A percentile compares a stretch with the other conserved stretches of the same genome.
Conservation (phyloP, 352 stramenopile species). For the Pythium apleroticum region DNA sequence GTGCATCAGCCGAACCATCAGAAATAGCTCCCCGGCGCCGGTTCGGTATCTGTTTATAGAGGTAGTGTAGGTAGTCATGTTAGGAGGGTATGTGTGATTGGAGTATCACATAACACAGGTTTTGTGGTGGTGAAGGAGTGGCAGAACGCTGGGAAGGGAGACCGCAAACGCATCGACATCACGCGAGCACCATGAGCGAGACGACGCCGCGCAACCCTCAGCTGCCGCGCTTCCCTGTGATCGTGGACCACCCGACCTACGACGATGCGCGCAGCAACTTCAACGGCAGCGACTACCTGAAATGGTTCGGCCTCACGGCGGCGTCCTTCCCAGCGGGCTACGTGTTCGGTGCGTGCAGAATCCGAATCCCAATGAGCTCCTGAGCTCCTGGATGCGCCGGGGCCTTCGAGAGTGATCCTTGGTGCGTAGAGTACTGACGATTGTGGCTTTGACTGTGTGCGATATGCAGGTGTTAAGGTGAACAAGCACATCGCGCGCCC, state of each 20-base stretch:
- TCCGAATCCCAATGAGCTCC: neutral
- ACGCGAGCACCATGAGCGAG: constrained; percentile 44
- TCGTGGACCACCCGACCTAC: constrained; percentile 78
- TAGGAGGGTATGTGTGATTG: neutral
- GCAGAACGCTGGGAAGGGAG: constrained; percentile 11
- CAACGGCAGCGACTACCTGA: constrained; percentile 56
- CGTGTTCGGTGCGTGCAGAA: constrained; percentile 58
- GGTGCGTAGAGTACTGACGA: neutral
- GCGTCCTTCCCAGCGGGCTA: constrained; percentile 76
- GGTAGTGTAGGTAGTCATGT: neutral
- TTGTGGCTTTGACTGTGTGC: neutral
- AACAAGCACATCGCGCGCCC: constrained; percentile 60
- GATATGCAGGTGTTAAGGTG: constrained; percentile 49
- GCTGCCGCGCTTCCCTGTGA: constrained; percentile 70
- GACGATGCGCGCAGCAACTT: constrained; percentile 75
- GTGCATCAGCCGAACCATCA: neutral
- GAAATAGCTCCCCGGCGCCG: constrained; percentile 18
- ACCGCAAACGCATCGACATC: neutral
- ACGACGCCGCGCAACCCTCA: constrained; percentile 50
- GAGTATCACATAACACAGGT: constrained; percentile 11
- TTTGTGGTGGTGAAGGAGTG: constrained; percentile 19
- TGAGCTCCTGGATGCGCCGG: neutral
- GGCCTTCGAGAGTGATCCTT: neutral
- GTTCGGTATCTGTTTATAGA: constrained; percentile 19
- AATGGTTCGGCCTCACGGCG: constrained; percentile 55